Evolutionary conservation across 495 filamentous ascomycete genomes (phyloP).

Genomic region (Podospora pseudocomata): DNA sequence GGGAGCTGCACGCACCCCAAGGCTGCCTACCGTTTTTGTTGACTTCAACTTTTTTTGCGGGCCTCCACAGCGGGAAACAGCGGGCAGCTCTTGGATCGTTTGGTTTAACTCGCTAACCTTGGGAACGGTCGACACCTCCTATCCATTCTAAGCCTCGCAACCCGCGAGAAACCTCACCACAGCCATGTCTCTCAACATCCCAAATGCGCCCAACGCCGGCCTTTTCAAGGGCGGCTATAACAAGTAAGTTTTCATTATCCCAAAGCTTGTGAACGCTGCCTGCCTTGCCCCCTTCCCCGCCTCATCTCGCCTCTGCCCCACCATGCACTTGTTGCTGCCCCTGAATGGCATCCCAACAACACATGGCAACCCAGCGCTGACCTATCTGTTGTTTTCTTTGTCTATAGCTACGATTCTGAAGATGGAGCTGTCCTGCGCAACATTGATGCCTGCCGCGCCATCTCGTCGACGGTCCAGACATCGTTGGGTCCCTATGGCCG

Average conservation of each 20-base stretch:
- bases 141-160: slow-evolving; percentile 10
- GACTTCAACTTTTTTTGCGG: slow-evolving; percentile 39
- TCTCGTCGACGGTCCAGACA: slow-evolving; percentile 92
- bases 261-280: not conserved
- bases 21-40: slow-evolving; percentile 26
- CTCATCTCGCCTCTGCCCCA: slow-evolving; percentile 12
- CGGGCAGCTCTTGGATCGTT: slow-evolving; percentile 17
- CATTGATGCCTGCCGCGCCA: slow-evolving; percentile 96
- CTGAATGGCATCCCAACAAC: slow-evolving; percentile 24
- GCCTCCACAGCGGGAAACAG: slow-evolving; percentile 23
- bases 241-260: slow-evolving; percentile 59
- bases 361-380: slow-evolving; percentile 21
- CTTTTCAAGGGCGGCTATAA: slow-evolving; percentile 98
- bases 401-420: slow-evolving; percentile 85
- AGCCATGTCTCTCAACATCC: slow-evolving; percentile 92
- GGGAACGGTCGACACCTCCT: not conserved
- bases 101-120: slow-evolving; percentile 7
- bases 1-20: slow-evolving; percentile 17
- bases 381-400: not conserved
- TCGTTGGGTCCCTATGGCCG: slow-evolving; percentile 95
- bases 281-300: not conserved
- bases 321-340: slow-evolving; percentile 7
- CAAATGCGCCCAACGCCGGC: slow-evolving; percentile 83
- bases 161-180: slow-evolving; percentile 5
- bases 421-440: slow-evolving; percentile 98